Conservation (phyloP, 2,329 filamentous ascomycete genomes). For the Calonectria pseudoreteaudii region DNA sequence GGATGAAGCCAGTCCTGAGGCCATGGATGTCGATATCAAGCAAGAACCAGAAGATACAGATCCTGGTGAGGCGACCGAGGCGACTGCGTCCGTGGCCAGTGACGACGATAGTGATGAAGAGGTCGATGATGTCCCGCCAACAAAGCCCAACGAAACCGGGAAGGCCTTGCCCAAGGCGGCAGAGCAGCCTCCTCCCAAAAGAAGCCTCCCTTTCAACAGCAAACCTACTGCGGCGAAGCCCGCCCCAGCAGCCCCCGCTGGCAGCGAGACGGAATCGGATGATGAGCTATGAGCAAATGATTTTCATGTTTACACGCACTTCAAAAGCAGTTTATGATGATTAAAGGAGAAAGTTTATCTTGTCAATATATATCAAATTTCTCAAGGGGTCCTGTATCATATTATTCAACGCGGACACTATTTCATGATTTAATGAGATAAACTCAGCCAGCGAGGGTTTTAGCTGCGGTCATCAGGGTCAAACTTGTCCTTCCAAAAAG, state of each 20-base stretch:
- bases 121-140: conserved; percentile 9
- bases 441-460: background rate
- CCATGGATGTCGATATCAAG: conserved; percentile 62
- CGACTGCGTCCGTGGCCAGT: conserved; percentile 55
- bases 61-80: conserved; percentile 55
- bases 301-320: conserved; percentile 6
- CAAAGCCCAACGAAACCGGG: conserved; percentile 16
- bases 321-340: background rate
- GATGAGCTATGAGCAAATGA: conserved; percentile 61
- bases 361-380: background rate
- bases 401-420: background rate
- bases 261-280: conserved; percentile 66
- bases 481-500: conserved; percentile 68
- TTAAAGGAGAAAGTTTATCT: background rate
- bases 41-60: conserved; percentile 54
- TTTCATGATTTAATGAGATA: background rate
- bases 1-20: conserved; percentile 52
- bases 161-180: conserved; percentile 28
- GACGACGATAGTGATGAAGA: conserved; percentile 54
- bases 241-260: conserved; percentile 39
- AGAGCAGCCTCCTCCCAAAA: conserved; percentile 51
- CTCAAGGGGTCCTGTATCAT: background rate
- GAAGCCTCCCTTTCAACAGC: conserved; percentile 59
- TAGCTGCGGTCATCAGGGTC: conserved; percentile 60
- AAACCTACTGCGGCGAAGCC: conserved; percentile 46